Conservation (phyloP, 345 rosid species). For the Capsella bursapastoris region DNA sequence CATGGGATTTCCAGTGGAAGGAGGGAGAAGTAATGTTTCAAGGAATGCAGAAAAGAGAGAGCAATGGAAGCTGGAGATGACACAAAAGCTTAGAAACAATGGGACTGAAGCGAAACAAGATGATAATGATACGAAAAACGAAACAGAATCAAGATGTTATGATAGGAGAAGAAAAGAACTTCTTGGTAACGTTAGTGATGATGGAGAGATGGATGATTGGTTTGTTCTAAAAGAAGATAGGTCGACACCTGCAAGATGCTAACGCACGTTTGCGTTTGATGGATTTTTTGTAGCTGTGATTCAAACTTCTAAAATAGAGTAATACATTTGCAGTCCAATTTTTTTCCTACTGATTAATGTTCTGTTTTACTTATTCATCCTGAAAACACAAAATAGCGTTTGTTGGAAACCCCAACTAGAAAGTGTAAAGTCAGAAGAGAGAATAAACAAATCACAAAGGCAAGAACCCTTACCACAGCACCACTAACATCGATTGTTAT, state of each 20-base stretch:
- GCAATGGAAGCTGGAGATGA: constrained; percentile 63
- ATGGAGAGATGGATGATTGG: constrained; percentile 79
- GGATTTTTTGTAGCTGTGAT: too few relatives aligned
- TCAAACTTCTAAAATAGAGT: too few relatives aligned
- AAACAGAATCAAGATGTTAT: constrained; percentile 24
- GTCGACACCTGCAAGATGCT: neutral
- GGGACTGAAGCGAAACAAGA: constrained; percentile 29
- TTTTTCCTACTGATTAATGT: too few relatives aligned
- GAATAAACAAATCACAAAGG: too few relatives aligned
- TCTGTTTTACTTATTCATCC: too few relatives aligned
- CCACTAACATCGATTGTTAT: too few relatives aligned
- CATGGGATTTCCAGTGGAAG: constrained; percentile 60
- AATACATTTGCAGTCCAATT: too few relatives aligned
- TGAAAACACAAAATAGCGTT: too few relatives aligned
- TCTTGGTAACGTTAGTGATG: constrained; percentile 53
- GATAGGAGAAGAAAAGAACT: constrained; percentile 43
- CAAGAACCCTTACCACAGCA: too few relatives aligned
- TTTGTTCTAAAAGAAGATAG: constrained; percentile 45
- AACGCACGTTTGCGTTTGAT: neutral
- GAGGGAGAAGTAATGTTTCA: constrained; percentile 65
- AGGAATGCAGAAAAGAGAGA: constrained; percentile 49
- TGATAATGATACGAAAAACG: constrained; percentile 35
- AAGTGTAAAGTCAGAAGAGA: too few relatives aligned
- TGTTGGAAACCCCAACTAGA: too few relatives aligned
- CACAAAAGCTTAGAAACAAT: constrained; percentile 35